phyloP scores from a whole-genome alignment of 768 basidiomycete species.

The Calocera viscosa region DNA sequence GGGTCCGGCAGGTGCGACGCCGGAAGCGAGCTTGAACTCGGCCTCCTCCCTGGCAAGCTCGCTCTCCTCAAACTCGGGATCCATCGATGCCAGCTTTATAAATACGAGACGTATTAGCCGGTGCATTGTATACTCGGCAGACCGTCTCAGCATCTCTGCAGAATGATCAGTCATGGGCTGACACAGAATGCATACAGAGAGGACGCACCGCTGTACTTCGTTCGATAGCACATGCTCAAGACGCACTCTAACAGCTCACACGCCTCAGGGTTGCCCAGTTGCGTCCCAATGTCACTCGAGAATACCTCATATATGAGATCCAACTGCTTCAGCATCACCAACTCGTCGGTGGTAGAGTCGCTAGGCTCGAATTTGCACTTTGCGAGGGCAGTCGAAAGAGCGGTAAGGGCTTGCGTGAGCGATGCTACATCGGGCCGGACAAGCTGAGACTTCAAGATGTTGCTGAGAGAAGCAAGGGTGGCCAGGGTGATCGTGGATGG shows the following conservation, averaged over 20 bases:
- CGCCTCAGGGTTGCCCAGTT: constrained; percentile 81
- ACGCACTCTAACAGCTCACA: constrained; percentile 99
- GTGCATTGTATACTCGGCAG: constrained; percentile 83
- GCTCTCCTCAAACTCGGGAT: constrained; percentile 46
- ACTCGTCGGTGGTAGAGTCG: constrained; percentile 94
- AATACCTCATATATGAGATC: constrained; percentile 77
- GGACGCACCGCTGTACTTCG: constrained; percentile 82
- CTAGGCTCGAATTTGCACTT: constrained; percentile 98
- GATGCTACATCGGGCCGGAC: constrained; percentile 45
- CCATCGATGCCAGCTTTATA: constrained; percentile 50
- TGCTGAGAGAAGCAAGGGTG: constrained; percentile 76
- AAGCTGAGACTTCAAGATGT: constrained; percentile 69
- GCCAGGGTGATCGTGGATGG: constrained; percentile 97
- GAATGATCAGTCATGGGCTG: constrained; percentile 14
- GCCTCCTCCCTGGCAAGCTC: constrained; percentile 45
- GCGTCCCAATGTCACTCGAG: constrained; percentile 44
- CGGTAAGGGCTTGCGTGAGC: constrained; percentile 56
- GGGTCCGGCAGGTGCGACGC: background rate
- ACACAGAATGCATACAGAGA: constrained; percentile 11
- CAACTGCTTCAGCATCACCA: constrained; percentile 84
- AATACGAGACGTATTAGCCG: constrained; percentile 74
- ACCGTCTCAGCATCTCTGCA: constrained; percentile 72
- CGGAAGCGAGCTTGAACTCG: constrained; percentile 26
- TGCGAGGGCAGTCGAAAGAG: constrained; percentile 78
- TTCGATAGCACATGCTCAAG: constrained; percentile 90